These are phyloP conservation scores for Cystobasidium pallidum DNA, from an alignment of 1,284 basidiomycete species.

Conservation along the genomic window DNA sequence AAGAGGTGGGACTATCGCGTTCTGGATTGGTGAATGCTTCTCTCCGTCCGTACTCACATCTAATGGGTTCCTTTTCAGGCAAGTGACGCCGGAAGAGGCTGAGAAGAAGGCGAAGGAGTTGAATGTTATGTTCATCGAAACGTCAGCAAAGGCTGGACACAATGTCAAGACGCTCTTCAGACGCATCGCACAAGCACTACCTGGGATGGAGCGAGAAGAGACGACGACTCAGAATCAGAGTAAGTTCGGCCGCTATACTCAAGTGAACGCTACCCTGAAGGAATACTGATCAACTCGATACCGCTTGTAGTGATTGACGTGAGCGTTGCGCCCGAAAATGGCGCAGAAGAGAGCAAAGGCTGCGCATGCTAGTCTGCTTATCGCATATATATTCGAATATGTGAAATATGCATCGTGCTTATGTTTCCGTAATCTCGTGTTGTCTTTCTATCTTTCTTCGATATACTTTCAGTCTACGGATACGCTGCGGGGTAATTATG, in stretches of 20 bases:
- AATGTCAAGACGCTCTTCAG: constrained; percentile 99
- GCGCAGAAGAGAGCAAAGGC: constrained; percentile 49
- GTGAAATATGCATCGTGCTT: no score
- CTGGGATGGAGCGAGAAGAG: constrained; percentile 85
- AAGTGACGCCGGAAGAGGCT: constrained; percentile 98
- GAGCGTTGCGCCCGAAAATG: constrained; percentile 51
- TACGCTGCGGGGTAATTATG: neutral
- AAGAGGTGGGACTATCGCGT: constrained; percentile 67
- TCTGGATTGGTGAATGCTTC: no score
- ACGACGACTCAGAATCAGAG: constrained; percentile 53
- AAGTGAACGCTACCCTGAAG: neutral
- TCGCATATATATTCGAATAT: no score
- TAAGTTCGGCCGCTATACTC: constrained; percentile 47
- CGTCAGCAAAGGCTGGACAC: constrained; percentile 97
- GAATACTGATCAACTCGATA: neutral
- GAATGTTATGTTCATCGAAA: constrained; percentile 99
- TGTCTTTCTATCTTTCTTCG: neutral
- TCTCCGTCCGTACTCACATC: no score
- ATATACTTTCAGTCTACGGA: neutral
- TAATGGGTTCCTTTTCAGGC: constrained; percentile 64
- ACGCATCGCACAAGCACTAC: constrained; percentile 97
- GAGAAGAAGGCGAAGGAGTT: constrained; percentile 90
- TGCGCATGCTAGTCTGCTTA: constrained; percentile 51
- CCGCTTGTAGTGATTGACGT: constrained; percentile 52
- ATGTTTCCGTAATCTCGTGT: neutral